Evolutionary conservation across 768 basidiomycete species (phyloP), one percentile per base, ranked within the genome.

Genomic region (Kwoniella botswanensis): DNA sequence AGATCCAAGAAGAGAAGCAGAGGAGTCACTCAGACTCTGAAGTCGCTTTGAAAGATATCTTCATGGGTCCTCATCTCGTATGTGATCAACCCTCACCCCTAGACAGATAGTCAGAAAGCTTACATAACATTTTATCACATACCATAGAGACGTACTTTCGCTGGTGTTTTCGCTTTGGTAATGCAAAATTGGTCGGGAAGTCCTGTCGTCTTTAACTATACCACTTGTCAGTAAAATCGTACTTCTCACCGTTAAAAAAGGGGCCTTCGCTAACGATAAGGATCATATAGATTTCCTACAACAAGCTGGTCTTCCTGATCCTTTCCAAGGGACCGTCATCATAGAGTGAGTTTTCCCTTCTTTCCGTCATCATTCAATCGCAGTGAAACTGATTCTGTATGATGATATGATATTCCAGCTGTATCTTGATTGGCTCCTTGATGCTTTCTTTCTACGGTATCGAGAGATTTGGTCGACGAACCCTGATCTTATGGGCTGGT

Each of bases 391-490:
- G n/a, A 15, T 13, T 21, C 1, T 2, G 2, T 15, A 15, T 62
- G 61, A 62, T 17, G 24, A 13, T 22, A 5, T 22, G 9, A 3
- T 12, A 22, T 24, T 62, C 1, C 29, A 65, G 64, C 64, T 65
- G 67, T 22, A 67, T 76, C 11, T 62, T 73, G 7, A 53, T 76
- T 21, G 58, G 41, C 58, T 70, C 69, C 9, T 43, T 76, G 35
- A 43, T 74, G 22, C 46, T 61, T 1, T 76, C 75, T 2, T 71
- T 72, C 68, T 76, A 76, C 58, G 56, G 62, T 2, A 70, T 72
- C 63, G 74, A 76, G 35, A 42, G 66, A 41, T 21, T 76, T n/a
- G 74, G 74, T 41, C 74, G 74, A 52, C 29, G 74, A 53, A 64
- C 71, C 4, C 52, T 73, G 0, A 58, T 76, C 21, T 52, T 76